A percentile compares a stretch with the other conserved stretches of the same genome.
phyloP scores from a whole-genome alignment of 768 basidiomycete species.

The Amanita molliuscula region DNA sequence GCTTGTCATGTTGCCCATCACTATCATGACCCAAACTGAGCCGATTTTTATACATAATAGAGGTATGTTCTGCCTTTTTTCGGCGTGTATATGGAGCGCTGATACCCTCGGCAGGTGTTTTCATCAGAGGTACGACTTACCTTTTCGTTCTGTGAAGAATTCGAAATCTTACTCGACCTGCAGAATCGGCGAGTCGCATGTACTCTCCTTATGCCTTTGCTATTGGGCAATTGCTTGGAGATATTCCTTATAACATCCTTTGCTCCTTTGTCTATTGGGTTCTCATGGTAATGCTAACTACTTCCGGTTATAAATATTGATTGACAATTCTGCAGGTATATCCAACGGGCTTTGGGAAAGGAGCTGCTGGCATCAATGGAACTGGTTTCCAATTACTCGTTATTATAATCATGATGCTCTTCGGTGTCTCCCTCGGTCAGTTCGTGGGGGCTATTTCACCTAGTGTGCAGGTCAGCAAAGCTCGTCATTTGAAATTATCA shows the following conservation, averaged over 20 bases:
- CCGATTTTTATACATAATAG: conserved; percentile 76
- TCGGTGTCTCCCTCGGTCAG: conserved; percentile 61
- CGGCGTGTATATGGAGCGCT: background rate
- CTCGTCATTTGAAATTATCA: conserved; percentile 13
- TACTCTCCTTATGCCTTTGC: conserved; percentile 84
- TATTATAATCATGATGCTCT: conserved; percentile 56
- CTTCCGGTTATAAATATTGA: background rate
- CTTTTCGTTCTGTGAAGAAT: background rate
- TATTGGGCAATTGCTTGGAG: conserved; percentile 69
- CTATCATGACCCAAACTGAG: conserved; percentile 74
- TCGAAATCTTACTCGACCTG: background rate
- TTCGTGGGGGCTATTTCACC: conserved; percentile 69
- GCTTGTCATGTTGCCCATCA: conserved; percentile 56
- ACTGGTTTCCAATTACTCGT: conserved; percentile 66
- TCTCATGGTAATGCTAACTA: conserved; percentile 41
- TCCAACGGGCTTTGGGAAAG: conserved; percentile 60
- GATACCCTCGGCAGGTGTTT: conserved; percentile 19
- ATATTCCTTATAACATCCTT: conserved; percentile 66
- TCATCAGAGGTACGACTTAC: conserved; percentile 21
- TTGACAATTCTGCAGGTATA: conserved; percentile 28
- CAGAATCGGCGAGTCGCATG: conserved; percentile 75
- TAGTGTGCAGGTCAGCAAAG: conserved; percentile 41
- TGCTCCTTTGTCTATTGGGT: conserved; percentile 72
- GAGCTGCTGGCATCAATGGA: conserved; percentile 47
- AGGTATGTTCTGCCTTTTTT: conserved; percentile 16